Conservation (phyloP, 2,329 filamentous ascomycete species). For the Fusarium pseudocircinatum region DNA sequence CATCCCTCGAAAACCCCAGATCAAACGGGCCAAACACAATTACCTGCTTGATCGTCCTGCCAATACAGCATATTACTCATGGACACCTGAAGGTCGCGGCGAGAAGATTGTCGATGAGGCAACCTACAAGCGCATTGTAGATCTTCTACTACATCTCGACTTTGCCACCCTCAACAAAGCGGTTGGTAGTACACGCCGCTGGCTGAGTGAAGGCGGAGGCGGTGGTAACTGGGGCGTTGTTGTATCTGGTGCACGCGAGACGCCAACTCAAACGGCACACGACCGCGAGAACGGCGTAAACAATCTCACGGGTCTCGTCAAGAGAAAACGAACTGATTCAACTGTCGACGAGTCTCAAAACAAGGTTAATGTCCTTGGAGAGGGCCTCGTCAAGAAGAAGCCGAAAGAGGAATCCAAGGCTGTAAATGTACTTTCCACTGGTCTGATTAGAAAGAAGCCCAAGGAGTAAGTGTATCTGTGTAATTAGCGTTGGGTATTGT, state of each 20-base stretch:
- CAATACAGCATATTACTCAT: slow-evolving; percentile 70
- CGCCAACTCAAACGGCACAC: slow-evolving; percentile 15
- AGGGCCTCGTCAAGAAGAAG: slow-evolving; percentile 64
- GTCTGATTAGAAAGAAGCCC: slow-evolving; percentile 66
- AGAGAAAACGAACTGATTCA: slow-evolving; percentile 54
- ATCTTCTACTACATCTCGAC: slow-evolving; percentile 77
- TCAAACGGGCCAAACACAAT: slow-evolving; percentile 68
- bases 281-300: slow-evolving; percentile 48
- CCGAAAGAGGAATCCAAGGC: slow-evolving; percentile 52
- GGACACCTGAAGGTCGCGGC: slow-evolving; percentile 71
- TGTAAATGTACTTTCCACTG: slow-evolving; percentile 59
- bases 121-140: slow-evolving; percentile 73
- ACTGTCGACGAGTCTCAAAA: slow-evolving; percentile 22
- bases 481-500: slow-evolving; percentile 15
- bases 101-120: slow-evolving; percentile 69
- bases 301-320: slow-evolving; percentile 60
- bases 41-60: slow-evolving; percentile 60
- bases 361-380: slow-evolving; percentile 58
- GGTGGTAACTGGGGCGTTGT: slow-evolving; percentile 62
- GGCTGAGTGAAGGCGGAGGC: slow-evolving; percentile 73
- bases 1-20: slow-evolving; percentile 68
- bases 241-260: slow-evolving; percentile 56
- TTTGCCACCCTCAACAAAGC: slow-evolving; percentile 74
- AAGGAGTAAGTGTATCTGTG: slow-evolving; percentile 49
- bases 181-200: slow-evolving; percentile 71